Percentiles rank a stretch among this genome's conserved stretches.
phyloP scores from a whole-genome alignment of 306 rosid genomes.

The Acacia confusa region DNA sequence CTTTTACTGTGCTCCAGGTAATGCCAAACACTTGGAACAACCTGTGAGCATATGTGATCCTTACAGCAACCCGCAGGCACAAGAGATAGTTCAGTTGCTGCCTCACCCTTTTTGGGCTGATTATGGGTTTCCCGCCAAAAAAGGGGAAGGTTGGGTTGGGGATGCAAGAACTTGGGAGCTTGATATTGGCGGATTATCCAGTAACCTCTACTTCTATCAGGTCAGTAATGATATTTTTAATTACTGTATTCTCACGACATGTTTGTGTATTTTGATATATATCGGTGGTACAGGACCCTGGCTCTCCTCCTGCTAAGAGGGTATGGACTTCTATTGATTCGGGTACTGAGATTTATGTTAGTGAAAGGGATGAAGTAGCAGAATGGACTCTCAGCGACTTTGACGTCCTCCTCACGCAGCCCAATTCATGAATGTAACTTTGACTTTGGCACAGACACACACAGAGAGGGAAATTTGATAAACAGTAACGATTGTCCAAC shows the following conservation, averaged over 20 bases:
- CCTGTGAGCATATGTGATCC: constrained; percentile 70
- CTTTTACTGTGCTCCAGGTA: constrained; percentile 78
- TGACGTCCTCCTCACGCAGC: constrained; percentile 52
- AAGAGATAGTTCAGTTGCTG: constrained; percentile 76
- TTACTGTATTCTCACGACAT: not conserved
- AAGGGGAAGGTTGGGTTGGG: constrained; percentile 79
- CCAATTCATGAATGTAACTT: not conserved
- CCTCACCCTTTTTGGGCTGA: constrained; percentile 81
- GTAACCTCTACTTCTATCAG: constrained; percentile 76
- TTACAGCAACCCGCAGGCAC: constrained; percentile 85
- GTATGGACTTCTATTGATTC: constrained; percentile 72
- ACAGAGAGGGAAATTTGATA: not conserved
- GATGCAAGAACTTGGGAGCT: constrained; percentile 83
- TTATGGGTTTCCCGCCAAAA: constrained; percentile 70
- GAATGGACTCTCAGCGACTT: constrained; percentile 74
- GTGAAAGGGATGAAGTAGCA: constrained; percentile 66
- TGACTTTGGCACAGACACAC: not conserved
- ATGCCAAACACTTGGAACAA: constrained; percentile 57
- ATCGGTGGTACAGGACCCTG: constrained; percentile 45
- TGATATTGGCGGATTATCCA: constrained; percentile 74
- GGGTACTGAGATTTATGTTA: constrained; percentile 74
- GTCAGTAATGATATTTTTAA: not conserved
- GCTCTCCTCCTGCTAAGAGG: constrained; percentile 62
- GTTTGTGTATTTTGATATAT: not conserved
- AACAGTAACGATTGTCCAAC: not conserved